Evolutionary conservation across 495 filamentous ascomycete genomes (phyloP).

Genomic region (Penicillium ochrochloron): DNA sequence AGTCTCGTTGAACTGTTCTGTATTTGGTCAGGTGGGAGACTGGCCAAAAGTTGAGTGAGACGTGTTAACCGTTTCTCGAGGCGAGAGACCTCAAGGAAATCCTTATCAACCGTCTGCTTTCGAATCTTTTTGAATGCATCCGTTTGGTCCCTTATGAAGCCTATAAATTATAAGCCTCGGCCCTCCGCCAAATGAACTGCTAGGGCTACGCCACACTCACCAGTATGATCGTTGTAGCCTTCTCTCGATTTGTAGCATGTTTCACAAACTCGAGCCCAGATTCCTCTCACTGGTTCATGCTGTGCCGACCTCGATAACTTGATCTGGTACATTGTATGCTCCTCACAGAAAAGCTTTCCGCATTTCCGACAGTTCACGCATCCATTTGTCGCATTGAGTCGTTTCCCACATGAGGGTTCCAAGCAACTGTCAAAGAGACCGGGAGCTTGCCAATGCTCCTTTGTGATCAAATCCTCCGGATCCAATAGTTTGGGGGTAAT

Average conservation of each 20-base stretch:
- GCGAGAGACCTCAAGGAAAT: conserved; percentile 81
- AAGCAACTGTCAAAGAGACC: conserved; percentile 77
- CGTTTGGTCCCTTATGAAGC: conserved; percentile 69
- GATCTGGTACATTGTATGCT: conserved; percentile 99
- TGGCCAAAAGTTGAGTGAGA: conserved; percentile 80
- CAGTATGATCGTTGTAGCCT: conserved; percentile 90
- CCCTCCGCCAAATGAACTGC: not conserved
- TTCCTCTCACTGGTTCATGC: conserved; percentile 88
- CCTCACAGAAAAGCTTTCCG: conserved; percentile 92
- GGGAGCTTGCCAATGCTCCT: conserved; percentile 84
- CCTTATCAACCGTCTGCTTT: conserved; percentile 79
- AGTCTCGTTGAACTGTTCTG: conserved; percentile 50
- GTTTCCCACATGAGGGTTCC: conserved; percentile 83
- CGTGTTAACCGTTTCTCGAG: conserved; percentile 91
- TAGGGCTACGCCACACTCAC: conserved; percentile 32
- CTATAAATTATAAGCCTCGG: conserved; percentile 37
- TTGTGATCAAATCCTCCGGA: conserved; percentile 86
- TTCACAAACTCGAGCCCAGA: conserved; percentile 95
- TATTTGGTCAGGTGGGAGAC: conserved; percentile 65
- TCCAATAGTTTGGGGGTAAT: conserved; percentile 53
- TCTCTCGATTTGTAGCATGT: conserved; percentile 96
- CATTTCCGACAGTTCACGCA: conserved; percentile 92
- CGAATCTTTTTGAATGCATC: conserved; percentile 67
- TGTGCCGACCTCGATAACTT: conserved; percentile 88
- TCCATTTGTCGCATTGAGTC: conserved; percentile 76